These are phyloP conservation scores for Xylaria sp. DNA, from an alignment of 2,329 filamentous ascomycete species.

Conservation along the genomic window DNA sequence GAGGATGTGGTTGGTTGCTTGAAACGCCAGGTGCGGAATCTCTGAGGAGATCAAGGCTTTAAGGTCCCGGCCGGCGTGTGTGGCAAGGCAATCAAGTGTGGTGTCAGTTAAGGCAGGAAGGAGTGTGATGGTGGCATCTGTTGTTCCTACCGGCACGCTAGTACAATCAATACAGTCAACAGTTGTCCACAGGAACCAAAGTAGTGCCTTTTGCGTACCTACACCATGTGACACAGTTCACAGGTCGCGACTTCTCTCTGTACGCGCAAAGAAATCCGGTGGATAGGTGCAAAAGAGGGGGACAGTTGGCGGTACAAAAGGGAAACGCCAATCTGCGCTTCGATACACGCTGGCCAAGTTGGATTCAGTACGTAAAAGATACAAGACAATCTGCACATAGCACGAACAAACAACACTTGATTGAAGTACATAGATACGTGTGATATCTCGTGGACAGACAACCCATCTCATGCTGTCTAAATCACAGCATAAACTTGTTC, in stretches of 20 bases:
- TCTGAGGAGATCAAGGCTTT: background rate
- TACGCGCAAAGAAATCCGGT: background rate
- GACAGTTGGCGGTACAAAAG: background rate
- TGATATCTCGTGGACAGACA: background rate
- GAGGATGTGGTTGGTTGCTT: background rate
- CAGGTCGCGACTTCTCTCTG: slow-evolving; percentile 8
- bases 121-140: slow-evolving; percentile 3
- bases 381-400: background rate
- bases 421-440: background rate
- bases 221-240: background rate
- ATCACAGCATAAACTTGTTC: background rate
- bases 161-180: slow-evolving; percentile 5
- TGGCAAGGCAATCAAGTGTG: background rate
- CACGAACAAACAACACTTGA: background rate
- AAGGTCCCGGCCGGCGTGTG: background rate
- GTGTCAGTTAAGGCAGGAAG: background rate
- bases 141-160: background rate
- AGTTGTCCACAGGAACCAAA: background rate
- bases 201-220: background rate
- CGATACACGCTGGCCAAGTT: background rate
- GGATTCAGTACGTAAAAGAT: background rate
- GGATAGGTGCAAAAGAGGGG: background rate
- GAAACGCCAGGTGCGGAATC: background rate
- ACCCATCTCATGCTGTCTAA: background rate
- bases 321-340: background rate